These are phyloP conservation scores for Aspergillus fructus DNA, from an alignment of 2,329 filamentous ascomycete species.

Conservation along the genomic window DNA sequence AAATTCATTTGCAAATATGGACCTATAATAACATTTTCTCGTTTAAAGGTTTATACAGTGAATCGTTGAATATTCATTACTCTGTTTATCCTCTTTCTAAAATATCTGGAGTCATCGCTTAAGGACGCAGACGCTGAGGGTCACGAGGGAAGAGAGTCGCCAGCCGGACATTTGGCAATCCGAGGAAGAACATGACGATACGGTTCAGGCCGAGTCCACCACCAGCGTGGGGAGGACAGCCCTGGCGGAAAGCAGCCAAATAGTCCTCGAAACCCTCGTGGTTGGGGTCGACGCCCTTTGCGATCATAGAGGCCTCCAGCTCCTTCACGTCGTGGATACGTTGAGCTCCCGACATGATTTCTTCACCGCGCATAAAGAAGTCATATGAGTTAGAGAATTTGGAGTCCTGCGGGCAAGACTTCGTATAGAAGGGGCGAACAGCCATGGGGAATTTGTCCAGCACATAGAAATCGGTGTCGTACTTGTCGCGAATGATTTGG, in stretches of 20 bases:
- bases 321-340: constrained; percentile 64
- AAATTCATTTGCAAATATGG: not conserved
- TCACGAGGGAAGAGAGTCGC: constrained; percentile 65
- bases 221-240: constrained; percentile 64
- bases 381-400: constrained; percentile 68
- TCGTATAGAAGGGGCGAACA: constrained; percentile 89
- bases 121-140: constrained; percentile 54
- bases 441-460: constrained; percentile 93
- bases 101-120: not conserved
- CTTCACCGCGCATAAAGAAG: constrained; percentile 70
- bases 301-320: constrained; percentile 57
- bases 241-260: constrained; percentile 63
- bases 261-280: constrained; percentile 63
- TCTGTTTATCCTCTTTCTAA: constrained; percentile 5
- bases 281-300: constrained; percentile 60
- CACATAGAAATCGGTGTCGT: constrained; percentile 92
- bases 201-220: constrained; percentile 66
- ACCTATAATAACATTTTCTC: not conserved
- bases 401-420: constrained; percentile 68
- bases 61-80: constrained; percentile 18
- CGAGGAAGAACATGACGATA: constrained; percentile 67
- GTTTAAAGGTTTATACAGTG: constrained; percentile 3
- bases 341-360: constrained; percentile 67
- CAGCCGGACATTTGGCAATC: constrained; percentile 62
- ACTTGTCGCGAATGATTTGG: constrained; percentile 80